Evolutionary conservation across 805 yeast genomes (phyloP), one percentile per base, ranked within the genome.

Genomic region (Kodamaea leandrae): DNA sequence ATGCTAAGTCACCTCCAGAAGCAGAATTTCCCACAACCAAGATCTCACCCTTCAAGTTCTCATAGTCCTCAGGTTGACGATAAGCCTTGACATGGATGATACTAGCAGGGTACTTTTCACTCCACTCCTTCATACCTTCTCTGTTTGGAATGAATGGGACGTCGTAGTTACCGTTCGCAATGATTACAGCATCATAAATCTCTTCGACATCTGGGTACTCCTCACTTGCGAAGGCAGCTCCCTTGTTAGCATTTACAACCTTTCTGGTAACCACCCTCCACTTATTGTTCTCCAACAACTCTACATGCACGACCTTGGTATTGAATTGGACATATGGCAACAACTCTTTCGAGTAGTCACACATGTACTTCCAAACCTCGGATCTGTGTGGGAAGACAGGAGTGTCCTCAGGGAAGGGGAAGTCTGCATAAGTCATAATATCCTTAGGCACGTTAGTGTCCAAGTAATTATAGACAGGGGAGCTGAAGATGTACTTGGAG

Each of bases 21-120:
- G 93, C 83, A 8, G 82, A 79, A 51, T 81, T 82, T 0, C 95
- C 95, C n/a, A 86, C 77, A 5, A 86, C 72, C 32, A 86, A 58
- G 12, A 82, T 78, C n/a, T 61, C 69, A 14, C 43, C 43, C 17
- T 39, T 37, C 7, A 55, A 41, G 17, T 65, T 60, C 5, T 54
- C 50, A 45, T 55, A 71, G 9, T 49, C 48, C n/a, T 43, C 43
- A 2, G 63, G 51, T 23, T 43, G 44, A 26, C 60, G 52, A 44
- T 49, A 63, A 37, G 58, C 60, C 45, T 64, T 63, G 17, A 69
- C 61, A 49, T 66, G 72, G 34, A 54, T 47, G 19, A 66, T 48
- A 4, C 63, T 45, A 1, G 39, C 44, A 1, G 69, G 66, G 32
- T 43, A 48, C 15, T 36, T 35, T 16, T 44, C 42, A 37, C 43